Evolutionary conservation across 495 filamentous ascomycete genomes (phyloP).

Genomic region (Penicillium cataractarum): DNA sequence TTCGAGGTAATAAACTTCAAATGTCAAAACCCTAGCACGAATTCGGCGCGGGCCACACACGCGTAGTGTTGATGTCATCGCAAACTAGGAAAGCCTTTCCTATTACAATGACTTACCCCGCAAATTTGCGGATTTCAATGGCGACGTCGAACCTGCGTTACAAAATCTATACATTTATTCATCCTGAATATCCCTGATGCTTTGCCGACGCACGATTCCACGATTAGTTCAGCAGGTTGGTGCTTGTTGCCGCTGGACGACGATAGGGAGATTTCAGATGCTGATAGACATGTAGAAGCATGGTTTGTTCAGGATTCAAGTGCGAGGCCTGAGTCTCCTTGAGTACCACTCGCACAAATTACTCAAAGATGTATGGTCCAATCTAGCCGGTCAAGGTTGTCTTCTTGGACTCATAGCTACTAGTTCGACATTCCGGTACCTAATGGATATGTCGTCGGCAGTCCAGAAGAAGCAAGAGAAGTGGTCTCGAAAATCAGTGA

Average conservation of each 20-base stretch:
- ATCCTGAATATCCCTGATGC: constrained; percentile 6
- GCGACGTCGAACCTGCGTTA: background rate
- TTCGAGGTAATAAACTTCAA: constrained; percentile 1
- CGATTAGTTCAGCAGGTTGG: constrained; percentile 15
- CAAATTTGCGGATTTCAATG: background rate
- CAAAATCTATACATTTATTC: background rate
- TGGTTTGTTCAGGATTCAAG: constrained; percentile 18
- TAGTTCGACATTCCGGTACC: constrained; percentile 39
- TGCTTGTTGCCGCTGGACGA: background rate
- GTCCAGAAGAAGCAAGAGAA: constrained; percentile 26
- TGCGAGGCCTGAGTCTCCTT: constrained; percentile 28
- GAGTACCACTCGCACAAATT: constrained; percentile 36
- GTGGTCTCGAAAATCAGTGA: constrained; percentile 32
- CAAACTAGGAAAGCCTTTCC: background rate
- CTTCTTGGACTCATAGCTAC: constrained; percentile 8
- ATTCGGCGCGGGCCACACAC: background rate
- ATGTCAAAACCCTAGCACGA: background rate
- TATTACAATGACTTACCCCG: constrained; percentile 2
- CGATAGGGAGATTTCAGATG: background rate
- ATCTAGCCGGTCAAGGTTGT: background rate
- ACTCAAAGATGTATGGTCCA: constrained; percentile 27
- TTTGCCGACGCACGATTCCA: constrained; percentile 2
- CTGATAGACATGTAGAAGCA: constrained; percentile 10
- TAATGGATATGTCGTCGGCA: constrained; percentile 28
- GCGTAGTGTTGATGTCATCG: constrained; percentile 13